Evolutionary conservation across 257 asterid species (phyloP).

Genomic region (Nicotiana sylvestris): DNA sequence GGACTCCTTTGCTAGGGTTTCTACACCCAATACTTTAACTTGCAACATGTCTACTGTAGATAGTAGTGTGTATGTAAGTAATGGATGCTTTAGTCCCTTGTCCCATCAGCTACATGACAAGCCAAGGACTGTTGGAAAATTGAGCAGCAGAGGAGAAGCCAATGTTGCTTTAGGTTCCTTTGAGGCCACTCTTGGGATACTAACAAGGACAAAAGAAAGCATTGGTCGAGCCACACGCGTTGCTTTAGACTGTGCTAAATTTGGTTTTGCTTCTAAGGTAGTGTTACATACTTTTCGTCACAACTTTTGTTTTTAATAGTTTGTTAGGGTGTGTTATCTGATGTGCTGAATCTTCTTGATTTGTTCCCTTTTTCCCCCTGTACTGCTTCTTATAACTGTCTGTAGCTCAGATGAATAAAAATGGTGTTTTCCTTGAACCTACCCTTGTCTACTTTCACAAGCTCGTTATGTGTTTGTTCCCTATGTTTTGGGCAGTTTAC

Average conservation of each 20-base stretch:
- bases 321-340: not conserved
- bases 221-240: conserved; percentile 75
- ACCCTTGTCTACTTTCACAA: not conserved
- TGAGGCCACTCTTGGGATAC: conserved; percentile 56
- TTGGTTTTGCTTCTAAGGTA: conserved; percentile 87
- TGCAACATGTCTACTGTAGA: conserved; percentile 45
- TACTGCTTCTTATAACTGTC: not conserved
- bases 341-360: not conserved
- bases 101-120: conserved; percentile 44
- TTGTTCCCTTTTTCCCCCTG: not conserved
- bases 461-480: not conserved
- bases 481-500: not conserved
- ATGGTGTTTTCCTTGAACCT: not conserved
- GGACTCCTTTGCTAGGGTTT: conserved; percentile 42
- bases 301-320: not conserved
- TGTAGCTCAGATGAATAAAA: not conserved
- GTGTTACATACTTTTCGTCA: not conserved
- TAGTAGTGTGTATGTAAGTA: conserved; percentile 36
- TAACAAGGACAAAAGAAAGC: conserved; percentile 86
- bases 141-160: conserved; percentile 55
- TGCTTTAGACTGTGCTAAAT: conserved; percentile 85
- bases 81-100: conserved; percentile 48
- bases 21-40: conserved; percentile 50
- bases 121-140: conserved; percentile 45
- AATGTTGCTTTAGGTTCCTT: conserved; percentile 52